Evolutionary conservation across 1,139 yeast species (phyloP), one percentile per base, ranked within the genome.

Genomic region (Blastobotrys illinoisensis): DNA sequence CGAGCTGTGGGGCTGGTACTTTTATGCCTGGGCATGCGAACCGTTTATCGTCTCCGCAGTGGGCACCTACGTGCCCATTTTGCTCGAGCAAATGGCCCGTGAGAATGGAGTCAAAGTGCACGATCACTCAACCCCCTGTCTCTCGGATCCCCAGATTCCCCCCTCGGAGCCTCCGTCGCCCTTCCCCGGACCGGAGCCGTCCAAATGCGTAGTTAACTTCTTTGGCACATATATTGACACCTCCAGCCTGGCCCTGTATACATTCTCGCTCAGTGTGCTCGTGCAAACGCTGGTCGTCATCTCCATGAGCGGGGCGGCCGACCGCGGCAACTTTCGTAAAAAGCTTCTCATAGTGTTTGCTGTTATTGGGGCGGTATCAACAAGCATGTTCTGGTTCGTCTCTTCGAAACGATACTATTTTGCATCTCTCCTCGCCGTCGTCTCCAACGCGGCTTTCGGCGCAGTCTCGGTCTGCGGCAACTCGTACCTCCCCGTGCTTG

Each of bases 391-490:
- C 56, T 66, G 80, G 48, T 61, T 72, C 14, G 68, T 82, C 11
- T 65, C 71, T 3, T 67, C 75, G 1, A 65, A 71, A 36, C 79
- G 79, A 52, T 83, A 81, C 62, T 81, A 82, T 55, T 59, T 76
- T 18, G 81, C 87, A 1, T 79, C 87, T 0, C 24, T 79, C 0
- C 68, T 82, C 26, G 84, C 86, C 2, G 76, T 85, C 9, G 51
- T 81, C 0, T 83, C 87, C 0, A 85, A 83, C 61, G 74, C 84
- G n/a, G 78, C 85, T 20, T 85, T 80, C 68, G 90, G 91, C 0
- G 86, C 85, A 3, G 86, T 83, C 2, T 81, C 82, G 52, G 90
- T 85, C 11, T 83, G 88, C 57, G 89, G 88, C n/a, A 85, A 85
- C 66, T 82, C 90, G 1, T 79, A 80, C 58, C 66, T 85, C 43